Percentiles rank a stretch among this genome's conserved stretches.
These are phyloP conservation scores for Blastobotrys muscicola DNA, from an alignment of 805 yeast species.

Conservation along the genomic window DNA sequence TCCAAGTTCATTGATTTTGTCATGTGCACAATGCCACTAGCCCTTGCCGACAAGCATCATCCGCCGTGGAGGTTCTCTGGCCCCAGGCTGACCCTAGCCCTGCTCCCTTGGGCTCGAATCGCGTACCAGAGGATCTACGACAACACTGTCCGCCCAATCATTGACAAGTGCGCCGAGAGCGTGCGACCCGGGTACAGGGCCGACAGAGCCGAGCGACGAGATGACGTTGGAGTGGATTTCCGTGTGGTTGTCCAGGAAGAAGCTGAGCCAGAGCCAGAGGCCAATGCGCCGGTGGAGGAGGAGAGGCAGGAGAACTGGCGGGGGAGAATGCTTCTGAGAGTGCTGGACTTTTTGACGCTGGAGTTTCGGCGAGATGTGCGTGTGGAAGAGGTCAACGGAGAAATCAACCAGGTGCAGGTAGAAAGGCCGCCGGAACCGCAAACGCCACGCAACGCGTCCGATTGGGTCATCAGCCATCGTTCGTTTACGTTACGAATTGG, in stretches of 20 bases:
- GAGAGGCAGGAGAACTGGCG: constrained; percentile 1
- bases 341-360: no score
- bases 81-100: constrained; percentile 13
- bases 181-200: constrained; percentile 8
- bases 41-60: constrained; percentile 9
- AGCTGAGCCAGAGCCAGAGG: not conserved
- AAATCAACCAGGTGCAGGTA: not conserved
- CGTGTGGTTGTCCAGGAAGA: not conserved
- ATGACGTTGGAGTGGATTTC: constrained; percentile 1
- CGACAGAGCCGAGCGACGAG: not conserved
- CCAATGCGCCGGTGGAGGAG: not conserved
- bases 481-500: constrained; percentile 10
- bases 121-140: constrained; percentile 12
- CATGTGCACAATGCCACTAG: constrained; percentile 12
- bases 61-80: constrained; percentile 18
- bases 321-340: no score
- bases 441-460: constrained; percentile 2
- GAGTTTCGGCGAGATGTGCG: no score
- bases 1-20: constrained; percentile 12
- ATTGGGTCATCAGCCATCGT: constrained; percentile 15
- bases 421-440: not conserved
- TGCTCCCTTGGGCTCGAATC: constrained; percentile 14
- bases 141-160: constrained; percentile 13
- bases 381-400: not conserved
- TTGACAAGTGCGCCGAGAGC: constrained; percentile 13